Evolutionary conservation across 805 yeast species (phyloP).

Genomic region (Saccharomycopsis schoenii): DNA sequence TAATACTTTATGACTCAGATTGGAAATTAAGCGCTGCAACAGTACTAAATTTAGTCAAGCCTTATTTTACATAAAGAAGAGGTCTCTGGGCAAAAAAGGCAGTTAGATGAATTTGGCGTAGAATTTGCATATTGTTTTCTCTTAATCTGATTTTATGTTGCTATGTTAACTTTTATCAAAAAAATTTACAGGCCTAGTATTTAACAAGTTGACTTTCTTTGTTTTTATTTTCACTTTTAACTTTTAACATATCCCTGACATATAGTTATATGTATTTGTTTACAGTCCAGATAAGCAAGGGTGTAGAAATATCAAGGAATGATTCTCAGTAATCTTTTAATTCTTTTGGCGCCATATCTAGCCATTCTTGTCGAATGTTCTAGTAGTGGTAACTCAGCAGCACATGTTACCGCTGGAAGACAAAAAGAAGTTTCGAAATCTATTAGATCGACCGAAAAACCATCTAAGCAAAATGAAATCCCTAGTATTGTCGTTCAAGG

Average conservation of each 20-base stretch:
- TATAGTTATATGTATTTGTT: no score
- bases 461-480: constrained; percentile 26
- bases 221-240: no score
- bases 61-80: not conserved
- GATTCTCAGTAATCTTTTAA: not conserved
- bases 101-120: not conserved
- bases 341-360: not conserved
- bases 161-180: no score
- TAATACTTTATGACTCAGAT: not conserved
- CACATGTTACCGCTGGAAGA: not conserved
- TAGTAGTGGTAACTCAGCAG: not conserved
- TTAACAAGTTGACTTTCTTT: no score
- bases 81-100: not conserved
- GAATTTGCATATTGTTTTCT: no score
- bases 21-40: not conserved
- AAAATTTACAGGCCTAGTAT: no score
- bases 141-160: no score
- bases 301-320: not conserved
- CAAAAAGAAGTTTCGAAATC: not conserved
- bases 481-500: constrained; percentile 68
- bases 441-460: not conserved
- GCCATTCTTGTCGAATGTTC: not conserved
- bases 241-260: no score
- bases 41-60: not conserved
- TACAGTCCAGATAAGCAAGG: no score